phyloP scores from a whole-genome alignment of 306 rosid genomes.

The Morella rubra region DNA sequence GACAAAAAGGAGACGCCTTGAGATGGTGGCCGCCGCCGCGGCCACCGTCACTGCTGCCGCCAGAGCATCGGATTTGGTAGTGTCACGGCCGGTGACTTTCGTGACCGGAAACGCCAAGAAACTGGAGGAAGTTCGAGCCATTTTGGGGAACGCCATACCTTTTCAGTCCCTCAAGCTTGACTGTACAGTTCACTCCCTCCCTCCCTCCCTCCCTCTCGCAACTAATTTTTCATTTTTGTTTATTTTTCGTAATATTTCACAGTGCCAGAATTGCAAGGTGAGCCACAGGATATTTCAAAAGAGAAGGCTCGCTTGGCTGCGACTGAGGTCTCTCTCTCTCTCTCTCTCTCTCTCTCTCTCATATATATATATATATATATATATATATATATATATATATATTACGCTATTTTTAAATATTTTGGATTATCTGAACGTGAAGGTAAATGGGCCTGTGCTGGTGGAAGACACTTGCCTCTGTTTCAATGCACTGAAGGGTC shows the following conservation, averaged over 20 bases:
- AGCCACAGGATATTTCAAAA: conserved; percentile 92
- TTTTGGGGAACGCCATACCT: conserved; percentile 82
- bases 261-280: conserved; percentile 99
- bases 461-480: conserved; percentile 98
- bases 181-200: conserved; percentile 38
- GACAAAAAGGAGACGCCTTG: neutral
- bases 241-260: neutral
- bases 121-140: conserved; percentile 96
- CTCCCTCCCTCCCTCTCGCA: neutral
- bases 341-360: conserved; percentile 2
- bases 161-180: conserved; percentile 90
- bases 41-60: no score
- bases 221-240: neutral
- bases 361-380: neutral
- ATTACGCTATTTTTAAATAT: neutral
- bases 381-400: neutral
- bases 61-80: conserved; percentile 48
- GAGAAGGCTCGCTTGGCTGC: conserved; percentile 96
- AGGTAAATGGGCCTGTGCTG: conserved; percentile 95
- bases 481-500: conserved; percentile 95
- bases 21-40: conserved; percentile 56
- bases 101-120: conserved; percentile 98
- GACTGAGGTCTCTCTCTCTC: conserved; percentile 58
- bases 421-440: conserved; percentile 11
- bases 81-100: conserved; percentile 88